A percentile compares a stretch with the other conserved stretches of the same genome.
Evolutionary conservation across 768 basidiomycete genomes (phyloP).

Genomic region (Pulveroboletus frians): DNA sequence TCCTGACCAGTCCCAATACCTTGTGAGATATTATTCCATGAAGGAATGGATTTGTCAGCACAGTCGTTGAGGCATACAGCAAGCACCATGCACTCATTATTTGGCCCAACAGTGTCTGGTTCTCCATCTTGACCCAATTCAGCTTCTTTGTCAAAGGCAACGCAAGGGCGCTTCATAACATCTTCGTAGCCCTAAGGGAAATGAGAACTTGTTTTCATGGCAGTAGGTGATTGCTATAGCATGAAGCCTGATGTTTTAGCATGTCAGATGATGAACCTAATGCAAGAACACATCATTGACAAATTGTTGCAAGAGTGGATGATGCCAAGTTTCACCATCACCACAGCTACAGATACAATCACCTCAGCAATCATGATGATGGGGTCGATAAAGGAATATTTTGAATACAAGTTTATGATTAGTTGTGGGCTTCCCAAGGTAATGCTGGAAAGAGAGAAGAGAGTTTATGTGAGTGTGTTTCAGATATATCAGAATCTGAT

Average conservation of each 20-base stretch:
- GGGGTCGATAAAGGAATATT: not conserved
- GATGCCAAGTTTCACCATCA: not conserved
- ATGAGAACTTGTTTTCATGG: constrained; percentile 16
- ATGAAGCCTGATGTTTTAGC: constrained; percentile 28
- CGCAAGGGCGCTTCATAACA: constrained; percentile 24
- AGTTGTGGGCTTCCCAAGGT: not conserved
- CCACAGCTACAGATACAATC: not conserved
- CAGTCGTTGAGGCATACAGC: constrained; percentile 25
- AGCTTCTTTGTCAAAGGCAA: constrained; percentile 34
- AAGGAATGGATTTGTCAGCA: constrained; percentile 26
- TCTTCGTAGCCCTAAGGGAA: constrained; percentile 17
- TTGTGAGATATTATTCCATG: constrained; percentile 15
- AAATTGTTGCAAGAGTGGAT: not conserved
- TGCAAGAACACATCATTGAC: not conserved
- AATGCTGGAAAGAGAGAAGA: constrained; percentile 14
- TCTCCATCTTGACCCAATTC: constrained; percentile 27
- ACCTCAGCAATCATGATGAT: not conserved
- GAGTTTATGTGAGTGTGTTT: too few species aligned
- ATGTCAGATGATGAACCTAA: not conserved
- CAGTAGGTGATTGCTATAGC: not conserved
- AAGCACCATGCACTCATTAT: constrained; percentile 30
- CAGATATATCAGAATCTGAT: too few species aligned
- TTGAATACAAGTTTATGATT: constrained; percentile 9
- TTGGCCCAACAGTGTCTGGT: constrained; percentile 45
- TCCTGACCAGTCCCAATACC: not conserved